These are phyloP conservation scores for Tilletia setariae DNA, from an alignment of 1,284 basidiomycete genomes.

Conservation along the genomic window DNA sequence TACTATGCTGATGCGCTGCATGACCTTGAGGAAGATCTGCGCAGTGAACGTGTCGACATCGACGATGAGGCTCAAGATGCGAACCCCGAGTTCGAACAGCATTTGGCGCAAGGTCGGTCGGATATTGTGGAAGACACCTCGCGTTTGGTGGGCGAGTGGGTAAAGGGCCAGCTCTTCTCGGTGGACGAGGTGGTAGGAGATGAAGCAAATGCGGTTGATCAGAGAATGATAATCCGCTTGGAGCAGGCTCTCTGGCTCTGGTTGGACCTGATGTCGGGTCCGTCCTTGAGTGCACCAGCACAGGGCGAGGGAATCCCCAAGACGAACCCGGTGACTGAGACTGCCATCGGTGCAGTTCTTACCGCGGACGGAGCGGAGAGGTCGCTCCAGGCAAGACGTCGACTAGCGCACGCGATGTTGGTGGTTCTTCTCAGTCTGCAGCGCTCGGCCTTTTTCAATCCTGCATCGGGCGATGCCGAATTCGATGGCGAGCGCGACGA, in stretches of 20 bases:
- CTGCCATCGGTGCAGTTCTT: neutral
- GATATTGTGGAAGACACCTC: neutral
- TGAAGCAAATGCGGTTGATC: neutral
- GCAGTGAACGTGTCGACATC: neutral
- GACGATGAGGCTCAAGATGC: neutral
- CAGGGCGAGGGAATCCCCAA: no score
- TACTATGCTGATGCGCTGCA: neutral
- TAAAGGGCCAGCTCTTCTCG: neutral
- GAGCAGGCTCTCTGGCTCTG: conserved; percentile 13
- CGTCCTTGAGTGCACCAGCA: neutral
- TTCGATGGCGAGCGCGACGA: neutral
- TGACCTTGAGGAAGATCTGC: neutral
- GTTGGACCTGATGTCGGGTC: neutral
- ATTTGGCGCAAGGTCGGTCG: neutral
- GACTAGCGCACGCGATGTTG: neutral
- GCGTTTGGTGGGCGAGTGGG: neutral
- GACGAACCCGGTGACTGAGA: neutral
- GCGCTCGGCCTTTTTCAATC: neutral
- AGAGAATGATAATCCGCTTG: neutral
- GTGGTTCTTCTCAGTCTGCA: conserved; percentile 6
- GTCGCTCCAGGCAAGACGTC: neutral
- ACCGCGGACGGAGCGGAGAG: neutral
- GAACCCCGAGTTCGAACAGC: neutral
- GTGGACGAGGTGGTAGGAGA: neutral
- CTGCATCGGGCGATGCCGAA: neutral